These are phyloP conservation scores for Sextonia rubra DNA, from an alignment of 164 flowering plant genomes.

Conservation along the genomic window DNA sequence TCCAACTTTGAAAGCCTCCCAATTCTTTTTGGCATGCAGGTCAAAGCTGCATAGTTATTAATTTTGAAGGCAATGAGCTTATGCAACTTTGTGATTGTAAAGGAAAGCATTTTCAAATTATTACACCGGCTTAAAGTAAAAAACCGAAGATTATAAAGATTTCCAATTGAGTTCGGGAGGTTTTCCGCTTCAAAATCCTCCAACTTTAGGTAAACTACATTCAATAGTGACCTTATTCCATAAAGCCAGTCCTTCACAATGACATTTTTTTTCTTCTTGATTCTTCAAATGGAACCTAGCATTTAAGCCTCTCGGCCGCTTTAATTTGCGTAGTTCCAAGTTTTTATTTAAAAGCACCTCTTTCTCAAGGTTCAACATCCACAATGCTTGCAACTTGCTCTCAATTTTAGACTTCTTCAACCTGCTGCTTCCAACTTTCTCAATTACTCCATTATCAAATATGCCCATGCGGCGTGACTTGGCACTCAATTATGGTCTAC, in stretches of 20 bases:
- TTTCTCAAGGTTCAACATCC: background rate
- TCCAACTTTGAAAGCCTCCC: background rate
- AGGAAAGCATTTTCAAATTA: background rate
- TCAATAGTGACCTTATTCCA: background rate
- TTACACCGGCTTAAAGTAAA: too few species aligned
- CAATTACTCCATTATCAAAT: background rate
- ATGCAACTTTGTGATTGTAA: background rate
- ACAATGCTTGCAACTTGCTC: background rate
- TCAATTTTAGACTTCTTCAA: background rate
- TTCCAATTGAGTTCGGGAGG: constrained; percentile 5
- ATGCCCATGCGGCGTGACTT: background rate
- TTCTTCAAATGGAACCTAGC: too few species aligned
- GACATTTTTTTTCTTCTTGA: too few species aligned
- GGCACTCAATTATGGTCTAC: background rate
- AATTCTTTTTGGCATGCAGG: background rate
- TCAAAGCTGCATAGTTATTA: accelerated
- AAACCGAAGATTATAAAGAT: background rate
- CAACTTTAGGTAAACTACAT: background rate
- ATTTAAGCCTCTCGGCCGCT: constrained; percentile 2
- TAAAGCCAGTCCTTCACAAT: background rate
- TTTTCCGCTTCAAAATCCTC: too few species aligned
- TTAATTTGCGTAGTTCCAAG: background rate
- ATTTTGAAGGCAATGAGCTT: background rate
- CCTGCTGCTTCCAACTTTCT: too few species aligned
- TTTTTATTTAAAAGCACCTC: background rate